Evolutionary conservation across 2,329 filamentous ascomycete genomes (phyloP), one percentile per base, ranked within the genome.

Genomic region (Zymoseptoria crescenta): DNA sequence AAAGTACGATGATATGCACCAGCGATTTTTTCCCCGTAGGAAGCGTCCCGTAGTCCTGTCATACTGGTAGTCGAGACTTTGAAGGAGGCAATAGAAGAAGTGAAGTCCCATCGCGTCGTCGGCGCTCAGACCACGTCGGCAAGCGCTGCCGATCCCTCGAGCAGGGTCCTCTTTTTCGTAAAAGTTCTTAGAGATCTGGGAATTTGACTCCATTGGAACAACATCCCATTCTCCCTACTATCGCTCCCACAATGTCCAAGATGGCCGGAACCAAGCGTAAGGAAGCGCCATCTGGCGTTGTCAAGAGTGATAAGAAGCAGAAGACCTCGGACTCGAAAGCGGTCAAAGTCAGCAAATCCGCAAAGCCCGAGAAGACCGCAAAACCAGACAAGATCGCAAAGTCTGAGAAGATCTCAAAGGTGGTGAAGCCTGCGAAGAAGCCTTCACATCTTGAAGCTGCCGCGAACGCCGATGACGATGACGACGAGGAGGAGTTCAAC

Each of bases 251-350:
- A 3, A 61, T 61, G 59, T 61, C 59, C 24, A 60, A 55, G 51
- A 49, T 28, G 54, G 60, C 54, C 3, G 74, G 72, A 59, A 64
- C 73, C 52, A 76, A 76, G 64, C 69, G 74, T 58, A 75, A 75
- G 56, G 71, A 74, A 59, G 69, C 69, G 52, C 70, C 69, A 2
- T 63, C 64, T 5, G 64, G 59, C n/a, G 64, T 60, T 10, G 54
- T 53, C 13, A 71, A 69, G 55, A 62, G 51, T 9, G 65, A 64
- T 49, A 72, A 72, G 66, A 74, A 75, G 66, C 69, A 71, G 59
- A 80, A 79, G 64, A 77, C 76, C 57, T 66, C 58, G 24, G 62
- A 66, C 28, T 16, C 59, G 19, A 67, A 66, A 58, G 27, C 59
- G 48, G 16, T 16, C 16, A 59, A 57, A 52, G 56, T 54, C 50